A percentile compares a stretch with the other conserved stretches of the same genome.
phyloP scores from a whole-genome alignment of 1,284 basidiomycete species.

The Lentinula novae-zelandiae region DNA sequence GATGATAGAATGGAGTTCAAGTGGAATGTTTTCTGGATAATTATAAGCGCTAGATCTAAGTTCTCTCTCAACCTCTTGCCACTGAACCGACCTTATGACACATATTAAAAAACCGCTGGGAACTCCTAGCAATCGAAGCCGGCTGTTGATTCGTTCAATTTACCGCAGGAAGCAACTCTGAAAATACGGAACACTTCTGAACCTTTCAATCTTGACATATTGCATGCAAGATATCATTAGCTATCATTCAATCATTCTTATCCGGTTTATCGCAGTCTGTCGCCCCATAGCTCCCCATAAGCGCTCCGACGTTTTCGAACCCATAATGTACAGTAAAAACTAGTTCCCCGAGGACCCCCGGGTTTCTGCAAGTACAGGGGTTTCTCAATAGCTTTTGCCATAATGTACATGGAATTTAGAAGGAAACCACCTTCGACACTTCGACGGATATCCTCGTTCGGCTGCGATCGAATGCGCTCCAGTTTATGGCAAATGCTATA shows the following conservation, averaged over 20 bases:
- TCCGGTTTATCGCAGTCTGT: not conserved
- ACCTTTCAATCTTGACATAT: not conserved
- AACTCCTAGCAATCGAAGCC: too few relatives aligned
- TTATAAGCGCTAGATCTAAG: too few relatives aligned
- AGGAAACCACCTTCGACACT: not conserved
- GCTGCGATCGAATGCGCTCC: not conserved
- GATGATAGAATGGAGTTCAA: too few relatives aligned
- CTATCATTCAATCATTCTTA: not conserved
- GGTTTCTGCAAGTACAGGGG: too few relatives aligned
- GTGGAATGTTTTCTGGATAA: too few relatives aligned
- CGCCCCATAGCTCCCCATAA: not conserved
- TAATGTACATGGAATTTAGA: not conserved
- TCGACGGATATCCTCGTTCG: not conserved
- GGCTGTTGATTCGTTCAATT: not conserved
- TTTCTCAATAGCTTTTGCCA: too few relatives aligned
- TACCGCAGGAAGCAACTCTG: not conserved
- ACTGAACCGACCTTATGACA: too few relatives aligned
- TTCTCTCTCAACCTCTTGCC: too few relatives aligned
- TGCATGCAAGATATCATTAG: not conserved
- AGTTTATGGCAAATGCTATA: not conserved
- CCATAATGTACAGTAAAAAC: not conserved
- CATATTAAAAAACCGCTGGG: too few relatives aligned
- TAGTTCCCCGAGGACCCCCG: too few relatives aligned
- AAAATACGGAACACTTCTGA: not conserved
- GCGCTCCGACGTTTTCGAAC: not conserved